Evolutionary conservation across 768 basidiomycete genomes (phyloP), one percentile per base, ranked within the genome.

Genomic region (Boletus rubropictus): DNA sequence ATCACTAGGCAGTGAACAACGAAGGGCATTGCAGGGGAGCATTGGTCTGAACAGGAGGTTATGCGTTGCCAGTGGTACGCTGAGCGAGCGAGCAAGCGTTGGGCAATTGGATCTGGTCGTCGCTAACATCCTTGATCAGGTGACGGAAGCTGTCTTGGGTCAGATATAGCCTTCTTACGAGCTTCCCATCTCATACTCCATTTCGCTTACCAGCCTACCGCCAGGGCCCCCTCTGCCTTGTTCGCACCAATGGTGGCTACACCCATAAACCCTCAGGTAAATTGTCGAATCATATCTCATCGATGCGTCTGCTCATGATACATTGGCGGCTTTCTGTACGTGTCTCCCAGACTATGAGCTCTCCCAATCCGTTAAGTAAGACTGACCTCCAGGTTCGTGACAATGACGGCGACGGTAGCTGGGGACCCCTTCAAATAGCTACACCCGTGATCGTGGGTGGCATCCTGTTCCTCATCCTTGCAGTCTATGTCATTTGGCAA

Each of bases 381-480:
- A 43, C 12, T 22, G 8, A 1, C 34, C 21, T 39, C 21, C 39
- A 67, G 63, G 45, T 50, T 42, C 58, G 60, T 22, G 41, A 49
- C 18, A 51, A 46, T 11, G 39, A 15, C 12, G 3, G n/a, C 20
- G 29, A 10, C 28, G 31, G 22, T 14, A 17, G 28, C 15, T 69
- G 67, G 67, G 41, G 41, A 12, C 6, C 65, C 12, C 29, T 64
- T 7, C 70, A 72, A 41, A 69, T 72, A 39, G 63, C 59, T 9
- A 35, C 59, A 0, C 71, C 72, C 7, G 56, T 61, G 44, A 59
- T 70, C 34, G 64, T 69, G 9, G 71, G 66, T 24, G 55, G 59
- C 5, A 56, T 27, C 32, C 59, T 72, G 14, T 37, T 66, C 21
- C 37, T 61, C 1, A 6, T 59, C 25, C 59, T 65, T 28, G 43